Evolutionary conservation across 2,329 filamentous ascomycete species (phyloP), one percentile per base, ranked within the genome.

Genomic region (Paecilomyces variotii): DNA sequence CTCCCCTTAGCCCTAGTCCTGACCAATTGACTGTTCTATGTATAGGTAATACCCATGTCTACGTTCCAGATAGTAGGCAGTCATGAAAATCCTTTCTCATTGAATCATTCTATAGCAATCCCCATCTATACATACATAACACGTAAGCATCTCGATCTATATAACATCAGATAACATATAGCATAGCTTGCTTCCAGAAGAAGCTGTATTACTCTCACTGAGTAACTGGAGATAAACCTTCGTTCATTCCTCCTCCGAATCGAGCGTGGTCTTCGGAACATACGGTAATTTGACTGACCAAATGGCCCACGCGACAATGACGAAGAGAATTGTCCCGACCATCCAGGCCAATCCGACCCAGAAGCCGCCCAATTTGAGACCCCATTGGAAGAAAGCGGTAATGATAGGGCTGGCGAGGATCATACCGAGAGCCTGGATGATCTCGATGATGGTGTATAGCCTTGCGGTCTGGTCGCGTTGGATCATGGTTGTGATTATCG

Each of bases 291-390:
- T 54, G n/a, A 54, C 53, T 4, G 53, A 28, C 60, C 60, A 62
- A 7, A 62, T 58, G 19, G 60, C 57, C 30, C 53, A 27, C 19
- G 53, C 60, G 28, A 62, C 58, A 35, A 62, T 32, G 39, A 45
- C 39, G 39, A 45, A 45, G 5, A 45, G 39, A n/a, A 45, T 45
- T 4, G 39, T 45, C 6, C 39, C 39, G 2, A 75, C 71, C 64
- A 76, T 72, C 70, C 75, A 82, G 0, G 80, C 78, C 39, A 81
- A 60, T 4, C 80, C 80, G 35, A 80, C 70, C 79, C 79, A 81
- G 4, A 67, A 61, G 3, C 73, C 74, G 1, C 79, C 79, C 6
- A 79, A 57, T 10, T 76, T 70, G 58, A 82, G 70, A 0, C 79
- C 80, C 58, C 76, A 67, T 32, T 78, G 73, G 60, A 82, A 81